phyloP scores from a whole-genome alignment of 2,329 filamentous ascomycete genomes.

The Botryotinia narcissicola region DNA sequence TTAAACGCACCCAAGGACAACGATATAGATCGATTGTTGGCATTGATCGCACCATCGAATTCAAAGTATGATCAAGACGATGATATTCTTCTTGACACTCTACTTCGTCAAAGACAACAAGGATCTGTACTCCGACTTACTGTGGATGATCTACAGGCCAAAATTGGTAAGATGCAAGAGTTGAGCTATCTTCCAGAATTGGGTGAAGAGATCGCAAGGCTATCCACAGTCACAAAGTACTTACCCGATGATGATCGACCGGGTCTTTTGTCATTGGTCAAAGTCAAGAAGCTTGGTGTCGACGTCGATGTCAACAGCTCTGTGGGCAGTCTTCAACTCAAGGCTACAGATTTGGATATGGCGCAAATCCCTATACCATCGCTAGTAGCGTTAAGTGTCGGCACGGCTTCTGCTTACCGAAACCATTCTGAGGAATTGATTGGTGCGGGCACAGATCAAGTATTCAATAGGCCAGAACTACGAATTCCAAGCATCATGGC shows the following conservation, averaged over 20 bases:
- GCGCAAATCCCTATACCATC: conserved; percentile 84
- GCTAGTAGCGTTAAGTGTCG: conserved; percentile 74
- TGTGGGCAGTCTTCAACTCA: conserved; percentile 62
- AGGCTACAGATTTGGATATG: conserved; percentile 62
- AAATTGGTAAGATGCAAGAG: conserved; percentile 61
- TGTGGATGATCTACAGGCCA: conserved; percentile 61
- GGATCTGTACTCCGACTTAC: conserved; percentile 75
- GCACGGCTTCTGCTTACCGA: conserved; percentile 58
- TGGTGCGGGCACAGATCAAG: conserved; percentile 46
- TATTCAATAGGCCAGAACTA: conserved; percentile 31
- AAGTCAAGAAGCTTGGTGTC: conserved; percentile 62
- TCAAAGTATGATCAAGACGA: conserved; percentile 84
- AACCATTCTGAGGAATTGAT: conserved; percentile 71
- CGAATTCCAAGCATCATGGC: conserved; percentile 73
- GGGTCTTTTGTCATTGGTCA: conserved; percentile 73
- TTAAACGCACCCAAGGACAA: conserved; percentile 68
- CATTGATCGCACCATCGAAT: conserved; percentile 86
- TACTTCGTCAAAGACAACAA: conserved; percentile 81
- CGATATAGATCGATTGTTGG: conserved; percentile 78
- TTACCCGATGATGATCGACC: conserved; percentile 93
- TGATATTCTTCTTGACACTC: conserved; percentile 90
- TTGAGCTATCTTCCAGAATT: conserved; percentile 68
- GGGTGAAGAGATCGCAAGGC: conserved; percentile 73
- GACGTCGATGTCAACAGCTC: conserved; percentile 63
- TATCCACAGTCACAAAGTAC: conserved; percentile 90